A percentile compares a stretch with the other conserved stretches of the same genome.
phyloP scores from a whole-genome alignment of 1,284 basidiomycete species.

The Microbotryomycetes sp. region DNA sequence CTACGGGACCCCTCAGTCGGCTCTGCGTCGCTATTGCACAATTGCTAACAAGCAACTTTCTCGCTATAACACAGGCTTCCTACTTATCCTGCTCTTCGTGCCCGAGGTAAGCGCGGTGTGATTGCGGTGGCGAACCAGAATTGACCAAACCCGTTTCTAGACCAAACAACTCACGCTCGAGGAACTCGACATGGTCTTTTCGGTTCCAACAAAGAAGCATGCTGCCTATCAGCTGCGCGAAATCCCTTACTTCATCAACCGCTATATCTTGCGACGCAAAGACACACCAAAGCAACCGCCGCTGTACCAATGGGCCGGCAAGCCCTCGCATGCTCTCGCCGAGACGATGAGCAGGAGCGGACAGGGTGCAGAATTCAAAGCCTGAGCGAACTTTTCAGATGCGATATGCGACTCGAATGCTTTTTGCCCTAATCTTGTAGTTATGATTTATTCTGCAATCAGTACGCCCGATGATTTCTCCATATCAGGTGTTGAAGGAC shows the following conservation, averaged over 20 bases:
- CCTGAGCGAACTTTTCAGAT: too few relatives aligned
- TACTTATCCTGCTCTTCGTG: conserved; percentile 41
- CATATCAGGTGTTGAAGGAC: too few relatives aligned
- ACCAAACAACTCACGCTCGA: conserved; percentile 64
- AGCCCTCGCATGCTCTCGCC: too few relatives aligned
- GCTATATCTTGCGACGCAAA: conserved; percentile 48
- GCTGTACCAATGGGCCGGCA: not conserved
- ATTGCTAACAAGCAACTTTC: conserved; percentile 48
- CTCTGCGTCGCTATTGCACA: conserved; percentile 24
- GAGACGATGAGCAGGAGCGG: too few relatives aligned
- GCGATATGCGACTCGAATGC: too few relatives aligned
- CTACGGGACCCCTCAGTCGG: not conserved
- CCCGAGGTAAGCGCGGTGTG: conserved; percentile 40
- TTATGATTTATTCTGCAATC: too few relatives aligned
- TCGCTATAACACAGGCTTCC: too few relatives aligned
- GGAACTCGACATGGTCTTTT: conserved; percentile 48
- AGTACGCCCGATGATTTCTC: too few relatives aligned
- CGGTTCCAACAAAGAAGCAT: conserved; percentile 55
- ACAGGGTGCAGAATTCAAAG: too few relatives aligned
- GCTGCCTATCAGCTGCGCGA: conserved; percentile 56
- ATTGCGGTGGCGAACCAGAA: too few relatives aligned
- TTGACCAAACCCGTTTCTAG: too few relatives aligned
- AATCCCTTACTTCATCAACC: conserved; percentile 55
- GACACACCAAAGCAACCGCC: not conserved
- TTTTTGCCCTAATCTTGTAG: too few relatives aligned